Percentiles rank a stretch among this genome's conserved stretches.
These are phyloP conservation scores for Ciborinia camelliae DNA, from an alignment of 2,329 filamentous ascomycete genomes.

Conservation along the genomic window DNA sequence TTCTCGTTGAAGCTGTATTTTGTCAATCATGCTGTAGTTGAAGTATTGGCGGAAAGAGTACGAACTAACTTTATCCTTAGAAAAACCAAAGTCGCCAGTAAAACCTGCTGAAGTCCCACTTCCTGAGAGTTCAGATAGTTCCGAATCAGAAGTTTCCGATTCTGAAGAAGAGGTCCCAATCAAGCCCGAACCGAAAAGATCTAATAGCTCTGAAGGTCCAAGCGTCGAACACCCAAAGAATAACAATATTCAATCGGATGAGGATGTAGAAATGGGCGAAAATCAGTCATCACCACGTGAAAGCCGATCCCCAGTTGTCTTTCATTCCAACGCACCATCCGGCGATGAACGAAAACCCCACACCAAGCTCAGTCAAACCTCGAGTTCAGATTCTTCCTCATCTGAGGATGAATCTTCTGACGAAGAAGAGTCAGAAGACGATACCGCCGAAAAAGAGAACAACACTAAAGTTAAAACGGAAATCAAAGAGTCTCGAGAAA, in stretches of 20 bases:
- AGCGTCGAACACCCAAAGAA: background rate
- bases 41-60: background rate
- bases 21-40: background rate
- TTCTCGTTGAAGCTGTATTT: background rate
- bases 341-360: slow-evolving; percentile 6
- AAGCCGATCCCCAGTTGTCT: slow-evolving; percentile 35
- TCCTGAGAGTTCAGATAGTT: slow-evolving; percentile 13
- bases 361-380: background rate
- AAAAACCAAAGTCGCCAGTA: background rate
- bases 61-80: slow-evolving; percentile 7
- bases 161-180: slow-evolving; percentile 19
- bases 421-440: slow-evolving; percentile 12
- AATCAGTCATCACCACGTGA: slow-evolving; percentile 29
- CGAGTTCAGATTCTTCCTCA: background rate
- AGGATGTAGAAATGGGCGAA: slow-evolving; percentile 24
- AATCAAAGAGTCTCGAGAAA: slow-evolving; percentile 1
- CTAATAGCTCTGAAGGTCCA: background rate
- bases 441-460: slow-evolving; percentile 8
- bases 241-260: slow-evolving; percentile 13
- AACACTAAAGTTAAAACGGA: slow-evolving; percentile 9
- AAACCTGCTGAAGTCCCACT: slow-evolving; percentile 2
- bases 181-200: background rate
- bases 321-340: slow-evolving; percentile 20
- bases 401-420: slow-evolving; percentile 8
- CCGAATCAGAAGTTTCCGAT: slow-evolving; percentile 16